phyloP scores from a whole-genome alignment of 1,284 basidiomycete species.

The Ceratobasidium papillatum region DNA sequence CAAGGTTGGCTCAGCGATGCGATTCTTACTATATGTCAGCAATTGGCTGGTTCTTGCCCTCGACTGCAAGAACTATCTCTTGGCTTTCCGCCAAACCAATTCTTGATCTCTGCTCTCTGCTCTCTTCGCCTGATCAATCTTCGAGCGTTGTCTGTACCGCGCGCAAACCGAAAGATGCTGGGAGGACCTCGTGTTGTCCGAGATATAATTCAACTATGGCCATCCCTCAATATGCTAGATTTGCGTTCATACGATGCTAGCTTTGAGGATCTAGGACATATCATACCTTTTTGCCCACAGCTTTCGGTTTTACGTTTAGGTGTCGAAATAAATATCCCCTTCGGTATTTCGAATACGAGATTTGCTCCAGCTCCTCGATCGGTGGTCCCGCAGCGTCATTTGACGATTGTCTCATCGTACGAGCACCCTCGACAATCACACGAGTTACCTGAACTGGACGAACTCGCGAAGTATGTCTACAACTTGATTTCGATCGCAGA shows the following conservation, averaged over 20 bases:
- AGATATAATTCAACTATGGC: neutral
- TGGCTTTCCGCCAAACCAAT: neutral
- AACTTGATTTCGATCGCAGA: neutral
- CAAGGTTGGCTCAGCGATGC: neutral
- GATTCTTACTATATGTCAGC: neutral
- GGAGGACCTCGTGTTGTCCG: neutral
- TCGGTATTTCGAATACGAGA: neutral
- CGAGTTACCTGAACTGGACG: neutral
- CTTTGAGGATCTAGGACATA: neutral
- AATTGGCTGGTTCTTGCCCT: neutral
- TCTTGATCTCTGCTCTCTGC: neutral
- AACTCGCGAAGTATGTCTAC: neutral
- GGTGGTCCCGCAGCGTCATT: neutral
- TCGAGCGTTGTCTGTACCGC: neutral
- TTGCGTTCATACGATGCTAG: neutral
- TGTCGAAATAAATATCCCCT: neutral
- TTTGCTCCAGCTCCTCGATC: neutral
- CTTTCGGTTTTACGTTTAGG: neutral
- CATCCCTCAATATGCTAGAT: neutral
- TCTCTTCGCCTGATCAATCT: neutral
- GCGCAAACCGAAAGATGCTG: neutral
- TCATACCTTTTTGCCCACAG: constrained; percentile 6
- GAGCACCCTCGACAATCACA: neutral
- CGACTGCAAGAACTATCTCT: neutral
- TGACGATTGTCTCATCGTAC: constrained; percentile 1